phyloP scores from a whole-genome alignment of 345 rosid genomes.

The Luvunga scandens region DNA sequence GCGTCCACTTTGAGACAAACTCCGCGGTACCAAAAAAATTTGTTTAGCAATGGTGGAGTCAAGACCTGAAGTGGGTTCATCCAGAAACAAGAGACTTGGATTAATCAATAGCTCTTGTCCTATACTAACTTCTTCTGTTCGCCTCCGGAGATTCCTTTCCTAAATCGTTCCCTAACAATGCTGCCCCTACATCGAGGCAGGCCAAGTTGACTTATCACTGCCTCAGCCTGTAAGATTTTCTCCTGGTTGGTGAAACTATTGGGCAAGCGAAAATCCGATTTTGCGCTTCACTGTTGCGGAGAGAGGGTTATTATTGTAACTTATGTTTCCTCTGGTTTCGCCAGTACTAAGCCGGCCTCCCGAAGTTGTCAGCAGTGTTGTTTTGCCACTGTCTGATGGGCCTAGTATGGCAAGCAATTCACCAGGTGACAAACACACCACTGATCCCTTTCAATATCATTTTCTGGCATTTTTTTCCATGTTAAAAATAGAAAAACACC shows the following conservation, averaged over 20 bases:
- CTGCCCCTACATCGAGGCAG: slow-evolving; percentile 42
- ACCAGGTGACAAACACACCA: slow-evolving; percentile 41
- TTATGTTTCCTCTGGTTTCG: slow-evolving; percentile 28
- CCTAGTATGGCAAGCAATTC: slow-evolving; percentile 59
- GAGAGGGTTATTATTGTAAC: slow-evolving; percentile 44
- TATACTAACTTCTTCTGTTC: slow-evolving; percentile 52
- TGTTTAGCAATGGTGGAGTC: slow-evolving; percentile 59
- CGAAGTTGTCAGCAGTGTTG: slow-evolving; percentile 47
- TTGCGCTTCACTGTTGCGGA: slow-evolving; percentile 35
- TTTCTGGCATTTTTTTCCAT: slow-evolving; percentile 29
- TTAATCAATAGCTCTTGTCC: slow-evolving; percentile 61
- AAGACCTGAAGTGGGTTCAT: slow-evolving; percentile 60
- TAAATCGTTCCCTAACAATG: slow-evolving; percentile 36
- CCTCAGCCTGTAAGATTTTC: slow-evolving; percentile 45
- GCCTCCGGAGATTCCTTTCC: slow-evolving; percentile 54
- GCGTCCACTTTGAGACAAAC: slow-evolving; percentile 42
- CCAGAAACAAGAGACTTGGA: slow-evolving; percentile 50
- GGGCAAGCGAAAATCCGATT: slow-evolving; percentile 48
- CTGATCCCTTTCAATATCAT: slow-evolving; percentile 43
- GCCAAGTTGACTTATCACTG: slow-evolving; percentile 40
- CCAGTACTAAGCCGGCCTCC: slow-evolving; percentile 43
- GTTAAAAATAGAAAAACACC: not conserved
- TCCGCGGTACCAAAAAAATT: slow-evolving; percentile 45
- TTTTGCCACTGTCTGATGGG: slow-evolving; percentile 66
- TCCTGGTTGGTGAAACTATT: slow-evolving; percentile 30